Evolutionary conservation across 78 protist species (phyloP).

Genomic region (Dictyostelium purpureum): DNA sequence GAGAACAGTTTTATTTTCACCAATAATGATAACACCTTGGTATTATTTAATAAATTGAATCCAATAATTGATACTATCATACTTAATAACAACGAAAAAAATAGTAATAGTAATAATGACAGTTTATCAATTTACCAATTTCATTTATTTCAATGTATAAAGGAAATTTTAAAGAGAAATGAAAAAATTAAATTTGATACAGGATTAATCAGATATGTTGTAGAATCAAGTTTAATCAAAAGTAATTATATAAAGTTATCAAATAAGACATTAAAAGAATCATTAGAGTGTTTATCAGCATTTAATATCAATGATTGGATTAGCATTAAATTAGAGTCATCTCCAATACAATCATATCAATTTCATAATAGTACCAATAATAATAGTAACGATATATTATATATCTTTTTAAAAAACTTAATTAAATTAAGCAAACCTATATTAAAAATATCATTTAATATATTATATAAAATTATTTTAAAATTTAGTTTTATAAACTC

Average conservation of each 20-base stretch:
- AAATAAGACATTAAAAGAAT: slow-evolving; percentile 39
- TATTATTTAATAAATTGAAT: background rate
- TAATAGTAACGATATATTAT: background rate
- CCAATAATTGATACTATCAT: background rate
- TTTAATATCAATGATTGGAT: slow-evolving; percentile 3
- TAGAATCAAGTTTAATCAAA: background rate
- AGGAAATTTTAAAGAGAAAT: slow-evolving; percentile 20
- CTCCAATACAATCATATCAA: background rate
- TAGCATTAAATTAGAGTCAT: background rate
- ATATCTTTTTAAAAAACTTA: background rate
- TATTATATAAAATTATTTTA: background rate
- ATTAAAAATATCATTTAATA: slow-evolving; percentile 13
- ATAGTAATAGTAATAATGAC: background rate
- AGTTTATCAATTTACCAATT: background rate
- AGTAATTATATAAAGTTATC: background rate
- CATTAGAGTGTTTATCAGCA: slow-evolving; percentile 10
- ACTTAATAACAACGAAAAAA: background rate
- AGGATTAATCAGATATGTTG: background rate
- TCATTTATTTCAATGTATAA: slow-evolving; percentile 11
- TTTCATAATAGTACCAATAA: background rate
- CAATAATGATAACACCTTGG: background rate
- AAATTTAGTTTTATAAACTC: background rate
- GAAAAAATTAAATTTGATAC: background rate
- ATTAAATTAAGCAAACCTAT: background rate
- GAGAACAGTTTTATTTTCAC: slow-evolving; percentile 29